Conservation (phyloP, 2,329 filamentous ascomycete genomes). For the Fusarium sp. region DNA sequence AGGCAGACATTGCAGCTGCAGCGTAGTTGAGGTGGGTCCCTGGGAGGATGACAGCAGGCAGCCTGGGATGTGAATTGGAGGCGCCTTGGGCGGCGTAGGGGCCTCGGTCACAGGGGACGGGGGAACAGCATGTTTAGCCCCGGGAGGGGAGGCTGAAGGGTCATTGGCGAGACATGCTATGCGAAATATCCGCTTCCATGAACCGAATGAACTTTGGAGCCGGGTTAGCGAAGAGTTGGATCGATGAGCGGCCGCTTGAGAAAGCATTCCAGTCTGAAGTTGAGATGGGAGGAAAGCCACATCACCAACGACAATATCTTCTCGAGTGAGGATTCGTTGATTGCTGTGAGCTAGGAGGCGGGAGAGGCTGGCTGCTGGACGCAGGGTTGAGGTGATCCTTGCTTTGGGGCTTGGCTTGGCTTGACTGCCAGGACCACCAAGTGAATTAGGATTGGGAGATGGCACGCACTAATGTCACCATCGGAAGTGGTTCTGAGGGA, state of each 20-base stretch:
- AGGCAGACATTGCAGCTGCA: conserved; percentile 21
- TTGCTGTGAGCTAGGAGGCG: conserved; percentile 13
- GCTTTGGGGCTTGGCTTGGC: conserved; percentile 7
- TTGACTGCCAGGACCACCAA: conserved; percentile 19
- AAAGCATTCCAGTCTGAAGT: not conserved
- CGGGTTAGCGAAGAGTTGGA: conserved; percentile 16
- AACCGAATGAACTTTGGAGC: conserved; percentile 31
- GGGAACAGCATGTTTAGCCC: conserved; percentile 28
- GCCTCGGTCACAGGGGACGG: conserved; percentile 21
- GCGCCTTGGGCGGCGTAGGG: conserved; percentile 18
- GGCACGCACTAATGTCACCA: conserved; percentile 26
- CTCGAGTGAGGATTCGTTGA: conserved; percentile 4
- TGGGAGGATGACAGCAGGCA: conserved; percentile 31
- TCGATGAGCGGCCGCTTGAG: conserved; percentile 16
- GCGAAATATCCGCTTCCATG: conserved; percentile 21
- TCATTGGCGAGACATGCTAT: conserved; percentile 16
- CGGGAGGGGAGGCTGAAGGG: conserved; percentile 14
- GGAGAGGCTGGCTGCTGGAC: conserved; percentile 33
- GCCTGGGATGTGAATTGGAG: conserved; percentile 27
- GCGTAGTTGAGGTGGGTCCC: conserved; percentile 17
- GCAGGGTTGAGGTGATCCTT: conserved; percentile 12
- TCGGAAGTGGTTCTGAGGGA: not conserved
- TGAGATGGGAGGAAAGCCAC: not conserved
- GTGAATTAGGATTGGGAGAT: not conserved
- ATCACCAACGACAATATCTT: not conserved